Conservation (phyloP, 1,284 basidiomycete species). For the Irpex lacteus region DNA sequence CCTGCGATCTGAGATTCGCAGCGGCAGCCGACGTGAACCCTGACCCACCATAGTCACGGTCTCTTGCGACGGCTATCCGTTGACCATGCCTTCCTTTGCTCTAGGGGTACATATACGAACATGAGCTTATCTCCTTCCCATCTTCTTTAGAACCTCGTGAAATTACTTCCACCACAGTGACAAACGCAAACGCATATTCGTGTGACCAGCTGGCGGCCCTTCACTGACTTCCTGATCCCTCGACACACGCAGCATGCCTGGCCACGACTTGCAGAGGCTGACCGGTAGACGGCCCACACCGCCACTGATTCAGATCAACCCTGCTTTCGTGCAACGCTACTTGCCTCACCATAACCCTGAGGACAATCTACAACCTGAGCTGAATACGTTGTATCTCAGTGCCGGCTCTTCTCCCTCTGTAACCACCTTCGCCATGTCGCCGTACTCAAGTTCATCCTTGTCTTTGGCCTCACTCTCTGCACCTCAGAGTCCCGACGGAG, state of each 20-base stretch:
- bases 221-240: background rate
- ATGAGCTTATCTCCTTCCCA: background rate
- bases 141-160: constrained; percentile 1
- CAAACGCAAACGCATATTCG: background rate
- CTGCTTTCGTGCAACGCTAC: background rate
- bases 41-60: background rate
- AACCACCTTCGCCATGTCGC: background rate
- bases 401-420: constrained; percentile 1
- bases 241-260: constrained; percentile 1
- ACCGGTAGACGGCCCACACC: background rate
- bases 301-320: background rate
- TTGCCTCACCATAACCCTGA: constrained; percentile 1
- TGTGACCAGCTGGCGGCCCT: background rate
- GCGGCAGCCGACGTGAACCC: background rate
- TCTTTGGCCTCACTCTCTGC: background rate
- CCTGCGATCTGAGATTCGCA: background rate
- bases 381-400: background rate
- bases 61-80: background rate
- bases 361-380: background rate
- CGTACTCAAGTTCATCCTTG: background rate
- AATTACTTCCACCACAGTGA: background rate
- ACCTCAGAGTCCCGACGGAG: constrained; percentile 18
- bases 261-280: background rate
- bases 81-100: background rate
- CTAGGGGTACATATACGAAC: background rate